Evolutionary conservation across 495 filamentous ascomycete species (phyloP), one percentile per base, ranked within the genome.

Genomic region (Paragyromitra xinjiangensis): DNA sequence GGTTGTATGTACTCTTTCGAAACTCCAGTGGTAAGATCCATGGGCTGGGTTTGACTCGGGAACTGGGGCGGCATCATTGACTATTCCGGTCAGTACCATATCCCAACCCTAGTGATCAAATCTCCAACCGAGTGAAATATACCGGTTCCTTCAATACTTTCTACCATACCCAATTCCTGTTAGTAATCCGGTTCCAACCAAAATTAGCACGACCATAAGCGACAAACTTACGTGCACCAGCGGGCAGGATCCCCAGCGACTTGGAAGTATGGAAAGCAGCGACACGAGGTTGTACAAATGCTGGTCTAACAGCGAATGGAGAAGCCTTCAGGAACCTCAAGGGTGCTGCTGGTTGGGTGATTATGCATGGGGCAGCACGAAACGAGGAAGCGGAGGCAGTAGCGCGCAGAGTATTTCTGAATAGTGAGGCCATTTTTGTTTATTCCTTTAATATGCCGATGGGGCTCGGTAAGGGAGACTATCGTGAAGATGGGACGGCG

Each of bases 1-100:
- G 45, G 64, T 51, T 39, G 81, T 56, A 29, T 56, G 59, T 83
- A 91, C 91, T 55, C 95, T 91, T 88, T 99, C 95, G 83, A 97
- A 97, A 76, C 92, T 90, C 95, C 95, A 99, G 88, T 99, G 95
- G 88, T 98, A 98, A 84, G 92, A 95, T 67, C 95, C 96, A 84
- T 98, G 91, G 24, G 88, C 86, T 16, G 94, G 90, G 66, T 88
- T 89, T 50, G 92, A 78, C 9, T 87, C 78, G 34, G 93, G 94
- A n/a, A 98, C 83, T 34, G 88, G 89, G 58, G 88, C 91, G 67
- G 95, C 87, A 83, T 98, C 95, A 85, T 99, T 99, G 79, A 92
- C 92, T 96, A 83, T 71, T 40, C 7, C n/a, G 40, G 26, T 74
- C 37, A 71, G 64, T 53, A n/a, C 55, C 11, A 29, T 45, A 59